Evolutionary conservation across 2,329 filamentous ascomycete genomes (phyloP).

Genomic region (Sporothrix sp.): DNA sequence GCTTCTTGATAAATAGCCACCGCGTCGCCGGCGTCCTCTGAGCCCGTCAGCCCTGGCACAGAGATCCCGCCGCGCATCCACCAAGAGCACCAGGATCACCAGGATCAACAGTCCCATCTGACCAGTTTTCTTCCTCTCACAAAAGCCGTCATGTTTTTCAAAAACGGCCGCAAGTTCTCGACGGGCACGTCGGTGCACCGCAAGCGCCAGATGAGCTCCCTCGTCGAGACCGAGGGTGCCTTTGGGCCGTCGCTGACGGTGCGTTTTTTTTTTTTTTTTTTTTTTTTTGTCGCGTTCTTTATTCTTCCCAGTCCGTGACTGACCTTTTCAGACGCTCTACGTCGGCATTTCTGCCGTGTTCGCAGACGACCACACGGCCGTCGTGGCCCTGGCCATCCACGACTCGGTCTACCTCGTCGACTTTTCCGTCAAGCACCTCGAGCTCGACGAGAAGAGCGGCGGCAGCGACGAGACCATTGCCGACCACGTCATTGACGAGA

Average conservation of each 20-base stretch:
- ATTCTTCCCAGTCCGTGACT: too few species aligned
- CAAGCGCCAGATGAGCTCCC: conserved; percentile 36
- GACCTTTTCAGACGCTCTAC: conserved; percentile 41
- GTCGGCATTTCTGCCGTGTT: conserved; percentile 51
- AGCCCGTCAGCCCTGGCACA: background rate
- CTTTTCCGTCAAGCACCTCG: conserved; percentile 54
- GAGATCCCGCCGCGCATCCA: background rate
- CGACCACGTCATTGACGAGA: conserved; percentile 47
- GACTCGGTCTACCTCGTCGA: conserved; percentile 68
- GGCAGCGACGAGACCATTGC: conserved; percentile 40
- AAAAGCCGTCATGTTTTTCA: conserved; percentile 8
- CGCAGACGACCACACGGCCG: conserved; percentile 40
- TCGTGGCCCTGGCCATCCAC: conserved; percentile 59
- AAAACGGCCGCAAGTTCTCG: conserved; percentile 31
- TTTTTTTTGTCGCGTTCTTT: background rate
- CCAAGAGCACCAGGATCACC: background rate
- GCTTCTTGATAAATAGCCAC: too few species aligned
- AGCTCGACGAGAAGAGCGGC: conserved; percentile 31
- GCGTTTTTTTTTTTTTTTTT: conserved; percentile 15
- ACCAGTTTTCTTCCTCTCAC: background rate
- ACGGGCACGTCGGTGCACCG: conserved; percentile 36
- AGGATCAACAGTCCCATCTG: background rate
- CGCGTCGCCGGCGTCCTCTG: background rate
- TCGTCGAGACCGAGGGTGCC: conserved; percentile 33
- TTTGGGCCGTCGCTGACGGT: conserved; percentile 40